Evolutionary conservation across 2,329 filamentous ascomycete genomes (phyloP), one percentile per base, ranked within the genome.

Genomic region (Hypomyces rosellus): DNA sequence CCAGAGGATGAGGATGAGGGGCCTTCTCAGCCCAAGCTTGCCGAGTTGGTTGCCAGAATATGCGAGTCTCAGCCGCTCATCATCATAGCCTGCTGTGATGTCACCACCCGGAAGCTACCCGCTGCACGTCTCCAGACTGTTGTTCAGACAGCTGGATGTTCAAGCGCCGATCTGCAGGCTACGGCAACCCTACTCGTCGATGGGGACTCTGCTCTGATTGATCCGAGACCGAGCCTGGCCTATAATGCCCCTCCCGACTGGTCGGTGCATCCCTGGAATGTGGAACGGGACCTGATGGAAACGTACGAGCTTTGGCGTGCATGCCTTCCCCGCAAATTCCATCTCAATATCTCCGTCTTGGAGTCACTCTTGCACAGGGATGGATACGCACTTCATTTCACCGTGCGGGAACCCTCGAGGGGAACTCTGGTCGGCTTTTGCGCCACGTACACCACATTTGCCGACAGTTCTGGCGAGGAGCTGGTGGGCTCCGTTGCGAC

Each of bases 361-460:
- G 68, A 68, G 22, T 67, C 68, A 2, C 60, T 83, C 1, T 68
- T 84, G 4, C 67, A 72, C 50, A 73, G 78, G 39, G 73, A 77
- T 49, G 80, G 78, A 37, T 82, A 79, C 54, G 71, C 73, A 8
- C 77, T 76, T 67, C 78, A 83, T 62, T 80, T 78, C 54, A 66
- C 80, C 30, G 76, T 82, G 25, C 72, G 73, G 45, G 70, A 76
- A n/a, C 70, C 74, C 2, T 62, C 61, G 11, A 62, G 62, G 7
- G 50, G 51, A 9, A 67, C 70, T 34, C 57, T 78, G 20, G 60
- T 83, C 36, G 80, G 79, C 0, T 82, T 83, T 54, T 82, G 79
- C 58, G 78, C 79, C 9, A 82, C 79, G 8, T 83, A 78, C 59
- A 76, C 78, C 30, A 80, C 76, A 4, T 82, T 78, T 61, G 72